Evolutionary conservation across 2,329 filamentous ascomycete species (phyloP), one percentile per base, ranked within the genome.

Genomic region (Fusarium sp.): DNA sequence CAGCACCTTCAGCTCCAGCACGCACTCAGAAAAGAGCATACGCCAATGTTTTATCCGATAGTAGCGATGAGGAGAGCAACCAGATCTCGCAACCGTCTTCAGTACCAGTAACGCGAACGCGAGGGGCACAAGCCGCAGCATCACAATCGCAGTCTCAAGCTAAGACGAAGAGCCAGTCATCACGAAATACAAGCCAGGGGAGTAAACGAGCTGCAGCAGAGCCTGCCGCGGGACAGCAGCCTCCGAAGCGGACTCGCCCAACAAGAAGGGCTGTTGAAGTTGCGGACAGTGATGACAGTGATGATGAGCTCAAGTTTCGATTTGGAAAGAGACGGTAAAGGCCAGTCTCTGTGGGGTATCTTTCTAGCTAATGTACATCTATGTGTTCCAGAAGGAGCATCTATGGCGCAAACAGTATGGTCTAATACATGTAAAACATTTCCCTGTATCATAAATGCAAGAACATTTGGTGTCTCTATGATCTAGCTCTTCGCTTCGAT

Each of bases 221-320:
- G 14, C 61, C 76, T 18, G 65, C 72, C 6, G 70, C 67, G 4
- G 74, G 58, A 36, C 66, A 76, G n/a, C 72, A 74, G 36, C 74
- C 76, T 14, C 66, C 75, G 7, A 80, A 74, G 75, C 74, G 76
- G 54, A 53, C 75, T 9, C 74, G 79, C 33, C 67, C 76, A 6
- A 74, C 73, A 4, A 77, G 80, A 17, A 78, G 77, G 58, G 75
- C 77, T 9, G 64, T 77, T 3, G 77, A 76, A 47, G 70, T 77
- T 36, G 72, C 72, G 6, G 80, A 81, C 57, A 80, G 78, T 42
- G 83, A 81, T 14, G 80, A 87, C 33, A 87, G 84, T 62, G 86
- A 88, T 42, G 86, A 88, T 58, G 85, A 84, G 69, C 79, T 87
- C 49, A 83, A 83, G 67, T 88, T 88, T 71, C 80, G 81, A 53